Evolutionary conservation across 75 land plant species (phyloP).

Genomic region (Selaginella tamariscina): DNA sequence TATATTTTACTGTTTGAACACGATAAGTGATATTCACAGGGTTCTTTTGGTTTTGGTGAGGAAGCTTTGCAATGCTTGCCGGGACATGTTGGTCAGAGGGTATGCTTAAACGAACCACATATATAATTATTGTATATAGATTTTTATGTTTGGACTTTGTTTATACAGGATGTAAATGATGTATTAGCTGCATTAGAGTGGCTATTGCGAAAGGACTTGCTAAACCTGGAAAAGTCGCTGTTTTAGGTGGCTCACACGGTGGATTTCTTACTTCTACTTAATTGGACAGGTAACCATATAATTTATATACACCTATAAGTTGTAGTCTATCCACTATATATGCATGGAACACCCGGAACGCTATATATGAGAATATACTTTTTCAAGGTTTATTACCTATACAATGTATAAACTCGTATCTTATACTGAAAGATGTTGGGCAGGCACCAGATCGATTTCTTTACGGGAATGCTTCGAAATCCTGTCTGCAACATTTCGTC

Average conservation of each 20-base stretch:
- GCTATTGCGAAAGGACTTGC: slow-evolving; percentile 53
- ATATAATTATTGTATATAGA: not conserved
- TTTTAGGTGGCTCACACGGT: slow-evolving; percentile 94
- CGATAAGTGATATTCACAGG: slow-evolving; percentile 31
- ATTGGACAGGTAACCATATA: slow-evolving; percentile 97
- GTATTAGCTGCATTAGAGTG: slow-evolving; percentile 74
- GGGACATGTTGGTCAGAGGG: slow-evolving; percentile 80
- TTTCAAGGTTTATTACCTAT: too few species aligned
- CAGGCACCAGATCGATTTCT: slow-evolving; percentile 93
- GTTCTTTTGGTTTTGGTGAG: slow-evolving; percentile 96
- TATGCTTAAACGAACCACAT: slow-evolving; percentile 8
- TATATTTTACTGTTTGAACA: not conserved
- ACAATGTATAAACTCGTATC: too few species aligned
- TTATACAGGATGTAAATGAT: slow-evolving; percentile 81
- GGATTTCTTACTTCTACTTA: slow-evolving; percentile 77
- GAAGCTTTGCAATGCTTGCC: slow-evolving; percentile 91
- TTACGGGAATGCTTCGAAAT: slow-evolving; percentile 64
- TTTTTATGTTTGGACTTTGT: too few species aligned
- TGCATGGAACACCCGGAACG: too few species aligned
- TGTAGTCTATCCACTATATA: too few species aligned
- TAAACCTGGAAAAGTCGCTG: slow-evolving; percentile 55
- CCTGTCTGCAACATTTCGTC: slow-evolving; percentile 89
- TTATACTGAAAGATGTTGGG: too few species aligned
- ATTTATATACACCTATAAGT: too few species aligned
- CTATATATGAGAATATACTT: too few species aligned